A percentile compares a stretch with the other conserved stretches of the same genome.
phyloP scores from a whole-genome alignment of 2,329 filamentous ascomycete species.

The Macrophomina phaseolina region DNA sequence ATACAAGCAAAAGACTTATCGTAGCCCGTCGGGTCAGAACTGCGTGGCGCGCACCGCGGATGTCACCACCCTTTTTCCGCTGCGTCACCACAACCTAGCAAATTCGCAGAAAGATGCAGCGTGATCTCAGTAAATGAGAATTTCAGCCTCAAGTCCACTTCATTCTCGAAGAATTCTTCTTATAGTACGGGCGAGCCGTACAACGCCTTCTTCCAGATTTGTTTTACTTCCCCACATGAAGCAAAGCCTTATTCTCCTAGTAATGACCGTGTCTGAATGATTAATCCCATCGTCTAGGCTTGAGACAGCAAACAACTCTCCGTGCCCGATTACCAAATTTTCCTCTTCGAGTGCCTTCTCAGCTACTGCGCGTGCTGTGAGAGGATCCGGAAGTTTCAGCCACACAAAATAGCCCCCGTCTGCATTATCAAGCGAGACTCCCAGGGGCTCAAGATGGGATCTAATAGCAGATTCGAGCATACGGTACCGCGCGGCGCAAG shows the following conservation, averaged over 20 bases:
- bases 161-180: no score
- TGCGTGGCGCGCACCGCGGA: no score
- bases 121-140: no score
- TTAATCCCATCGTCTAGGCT: slow-evolving; percentile 35
- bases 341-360: slow-evolving; percentile 65
- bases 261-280: neutral
- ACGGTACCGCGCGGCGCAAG: slow-evolving; percentile 60
- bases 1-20: no score
- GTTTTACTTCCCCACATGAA: slow-evolving; percentile 71
- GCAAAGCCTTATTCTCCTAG: slow-evolving; percentile 62
- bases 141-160: no score
- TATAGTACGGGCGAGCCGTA: no score
- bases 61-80: no score
- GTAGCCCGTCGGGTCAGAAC: no score
- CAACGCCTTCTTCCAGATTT: no score
- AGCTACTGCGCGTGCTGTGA: slow-evolving; percentile 63
- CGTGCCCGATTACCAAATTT: slow-evolving; percentile 70
- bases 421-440: slow-evolving; percentile 48
- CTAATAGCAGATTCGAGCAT: slow-evolving; percentile 65
- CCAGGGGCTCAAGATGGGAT: slow-evolving; percentile 65
- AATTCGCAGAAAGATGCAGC: no score
- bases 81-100: no score
- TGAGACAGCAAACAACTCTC: slow-evolving; percentile 68
- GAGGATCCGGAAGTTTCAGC: slow-evolving; percentile 65
- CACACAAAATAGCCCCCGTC: slow-evolving; percentile 85